Base-by-base conservation (phyloP, 805 yeast species). In the Barnettozyma salicaria region DNA sequence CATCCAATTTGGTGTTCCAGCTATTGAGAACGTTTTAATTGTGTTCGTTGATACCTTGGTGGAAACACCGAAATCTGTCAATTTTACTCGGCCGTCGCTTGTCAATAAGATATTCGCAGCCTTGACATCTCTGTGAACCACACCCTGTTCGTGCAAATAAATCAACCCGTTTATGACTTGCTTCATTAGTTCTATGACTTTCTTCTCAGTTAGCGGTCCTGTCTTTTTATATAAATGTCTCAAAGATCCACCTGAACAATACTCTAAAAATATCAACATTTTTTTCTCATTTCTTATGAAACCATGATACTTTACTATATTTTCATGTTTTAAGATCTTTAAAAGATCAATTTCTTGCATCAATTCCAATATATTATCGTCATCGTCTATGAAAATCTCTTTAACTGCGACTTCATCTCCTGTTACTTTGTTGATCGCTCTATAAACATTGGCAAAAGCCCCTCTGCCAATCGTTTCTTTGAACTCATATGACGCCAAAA, bases 1-100 rank as follows among this genome's bases (percentile, higher is more conserved):
- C 96, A 92, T 89, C 97, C 97, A 92, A 55, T 90, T 84, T 1
- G 97, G 95, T 0, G 97, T 87, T 2, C 98, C 98, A 0, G 75
- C 78, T 46, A 73, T 65, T 0, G 79, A 74, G 56, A 67, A 67
- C 46, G 83, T 73, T 37, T 80, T 68, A 44, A 77, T 56, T 3
- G 51, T 47, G 16, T 40, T 51, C 42, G 65, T 72, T 4, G 95
- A 46, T 19, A 82, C 64, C 55, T 82, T 84, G 0, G 86, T 85
- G 17, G 85, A 77, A 16, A 80, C 78, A 1, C 89, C 89, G 55
- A 80, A 80, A 54, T 80, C 89, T 30, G 84, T 75, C 46, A 80
- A 75, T 49, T 81, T 80, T 39, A 80, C 78, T 10, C 80, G 79
- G 42, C 78, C 75, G 34, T 75, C 70, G 43, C 74, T 80, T 12